Percentiles rank a stretch among this genome's conserved stretches.
Evolutionary conservation across 169 alveolate genomes (phyloP).

Genomic region (Plasmodium billcollinsi): DNA sequence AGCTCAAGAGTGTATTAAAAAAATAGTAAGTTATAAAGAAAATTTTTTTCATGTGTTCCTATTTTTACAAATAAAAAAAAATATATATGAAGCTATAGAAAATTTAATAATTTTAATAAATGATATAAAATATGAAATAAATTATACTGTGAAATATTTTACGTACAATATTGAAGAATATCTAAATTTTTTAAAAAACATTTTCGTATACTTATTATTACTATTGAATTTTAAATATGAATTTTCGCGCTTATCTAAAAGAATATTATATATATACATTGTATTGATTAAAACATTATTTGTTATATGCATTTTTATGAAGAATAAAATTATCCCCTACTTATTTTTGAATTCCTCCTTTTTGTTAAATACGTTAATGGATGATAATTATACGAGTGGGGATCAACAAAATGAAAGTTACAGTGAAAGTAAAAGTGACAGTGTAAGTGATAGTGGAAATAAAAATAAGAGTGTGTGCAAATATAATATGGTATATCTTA

Average conservation of each 20-base stretch:
- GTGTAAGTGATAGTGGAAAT: no score
- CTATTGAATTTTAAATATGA: slow-evolving; percentile 23
- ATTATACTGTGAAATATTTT: slow-evolving; percentile 63
- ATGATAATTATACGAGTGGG: not conserved
- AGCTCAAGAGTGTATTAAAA: slow-evolving; percentile 58
- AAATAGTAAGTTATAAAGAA: slow-evolving; percentile 24
- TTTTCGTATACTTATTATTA: slow-evolving; percentile 23
- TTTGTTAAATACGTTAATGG: slow-evolving; percentile 5
- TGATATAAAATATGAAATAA: slow-evolving; percentile 74
- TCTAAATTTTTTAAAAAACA: slow-evolving; percentile 29
- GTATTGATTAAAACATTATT: slow-evolving; percentile 35
- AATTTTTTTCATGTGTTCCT: slow-evolving; percentile 42
- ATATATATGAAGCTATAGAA: slow-evolving; percentile 47
- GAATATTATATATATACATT: slow-evolving; percentile 30
- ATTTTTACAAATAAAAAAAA: slow-evolving; percentile 45
- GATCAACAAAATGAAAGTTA: not conserved
- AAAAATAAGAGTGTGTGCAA: no score
- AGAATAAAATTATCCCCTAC: slow-evolving; percentile 57
- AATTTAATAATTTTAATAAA: slow-evolving; percentile 31
- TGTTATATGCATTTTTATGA: slow-evolving; percentile 33
- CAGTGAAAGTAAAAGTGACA: not conserved
- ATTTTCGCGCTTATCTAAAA: slow-evolving; percentile 42
- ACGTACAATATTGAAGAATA: slow-evolving; percentile 35
- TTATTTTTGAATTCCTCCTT: slow-evolving; percentile 52
- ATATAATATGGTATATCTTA: not conserved